These are phyloP conservation scores for Andalucia godoyi DNA, from an alignment of 78 protist species.

Conservation along the genomic window DNA sequence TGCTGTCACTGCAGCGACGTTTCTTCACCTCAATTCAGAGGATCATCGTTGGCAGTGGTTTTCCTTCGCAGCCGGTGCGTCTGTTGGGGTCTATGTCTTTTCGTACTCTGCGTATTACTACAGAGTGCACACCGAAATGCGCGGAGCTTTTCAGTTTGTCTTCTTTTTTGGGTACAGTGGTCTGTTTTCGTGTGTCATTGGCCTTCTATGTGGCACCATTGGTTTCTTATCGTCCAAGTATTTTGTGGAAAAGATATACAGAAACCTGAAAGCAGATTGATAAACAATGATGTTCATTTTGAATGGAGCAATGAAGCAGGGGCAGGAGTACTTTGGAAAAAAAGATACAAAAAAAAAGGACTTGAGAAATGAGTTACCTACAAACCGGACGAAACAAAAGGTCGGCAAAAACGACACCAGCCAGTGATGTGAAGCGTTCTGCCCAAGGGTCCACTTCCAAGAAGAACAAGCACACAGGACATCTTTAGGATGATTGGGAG, in stretches of 20 bases:
- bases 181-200: constrained; percentile 33
- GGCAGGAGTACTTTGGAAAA: too few relatives aligned
- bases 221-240: constrained; percentile 1
- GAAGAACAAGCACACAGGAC: too few relatives aligned
- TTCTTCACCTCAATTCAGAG: constrained; percentile 73
- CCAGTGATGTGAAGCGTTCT: not conserved
- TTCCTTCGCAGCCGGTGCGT: constrained; percentile 38
- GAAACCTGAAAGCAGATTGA: constrained; percentile 36
- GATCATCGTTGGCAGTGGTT: constrained; percentile 84
- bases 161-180: constrained; percentile 43
- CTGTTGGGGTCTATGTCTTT: constrained; percentile 55
- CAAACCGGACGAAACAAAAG: too few relatives aligned
- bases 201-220: constrained; percentile 45
- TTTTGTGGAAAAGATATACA: constrained; percentile 32
- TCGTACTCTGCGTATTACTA: constrained; percentile 77
- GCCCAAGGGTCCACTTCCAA: too few relatives aligned
- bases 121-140: constrained; percentile 53
- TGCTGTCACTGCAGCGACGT: constrained; percentile 54
- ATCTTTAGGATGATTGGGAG: too few relatives aligned
- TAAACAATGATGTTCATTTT: too few relatives aligned
- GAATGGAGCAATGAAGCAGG: too few relatives aligned
- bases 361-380: too few relatives aligned
- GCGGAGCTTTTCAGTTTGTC: constrained; percentile 51
- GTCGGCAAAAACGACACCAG: not conserved
- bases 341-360: too few relatives aligned